phyloP scores from a whole-genome alignment of 2,329 filamentous ascomycete species.

The Coniochaeta ligniaria region DNA sequence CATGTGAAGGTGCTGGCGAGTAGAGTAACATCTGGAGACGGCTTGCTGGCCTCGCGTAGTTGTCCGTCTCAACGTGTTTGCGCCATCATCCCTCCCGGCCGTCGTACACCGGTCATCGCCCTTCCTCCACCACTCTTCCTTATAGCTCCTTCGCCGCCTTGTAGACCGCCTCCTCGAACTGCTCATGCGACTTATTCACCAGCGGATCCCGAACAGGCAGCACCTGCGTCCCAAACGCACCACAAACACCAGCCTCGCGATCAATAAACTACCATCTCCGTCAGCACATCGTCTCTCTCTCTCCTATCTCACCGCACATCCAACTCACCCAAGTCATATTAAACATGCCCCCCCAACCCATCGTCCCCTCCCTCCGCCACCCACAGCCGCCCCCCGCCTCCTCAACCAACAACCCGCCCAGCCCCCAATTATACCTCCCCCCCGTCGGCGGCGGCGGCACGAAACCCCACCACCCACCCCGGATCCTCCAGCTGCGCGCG shows the following conservation, averaged over 20 bases:
- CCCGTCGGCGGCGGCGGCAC: conserved; percentile 8
- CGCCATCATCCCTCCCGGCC: no score
- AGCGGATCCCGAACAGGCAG: conserved; percentile 6
- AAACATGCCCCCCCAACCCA: no score
- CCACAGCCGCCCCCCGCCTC: conserved; percentile 8
- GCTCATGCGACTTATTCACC: conserved; percentile 8
- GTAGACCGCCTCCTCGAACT: conserved; percentile 13
- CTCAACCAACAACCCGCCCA: conserved; percentile 14
- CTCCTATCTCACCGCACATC: no score
- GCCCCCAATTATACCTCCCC: conserved; percentile 17
- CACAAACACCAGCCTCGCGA: conserved; percentile 15
- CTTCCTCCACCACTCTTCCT: not conserved
- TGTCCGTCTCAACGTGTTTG: no score
- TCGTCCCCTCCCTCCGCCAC: no score
- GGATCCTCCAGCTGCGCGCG: conserved; percentile 9
- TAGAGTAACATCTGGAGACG: no score
- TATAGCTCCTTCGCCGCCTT: not conserved
- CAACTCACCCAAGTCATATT: no score
- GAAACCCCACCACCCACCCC: conserved; percentile 14
- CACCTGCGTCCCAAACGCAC: conserved; percentile 17
- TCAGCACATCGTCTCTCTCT: conserved; percentile 16
- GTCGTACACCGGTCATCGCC: no score
- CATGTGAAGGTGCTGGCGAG: no score
- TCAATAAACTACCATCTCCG: conserved; percentile 18
- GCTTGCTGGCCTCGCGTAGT: no score